Evolutionary conservation across 306 rosid species (phyloP).

Genomic region (Cyamopsis tetragonoloba): DNA sequence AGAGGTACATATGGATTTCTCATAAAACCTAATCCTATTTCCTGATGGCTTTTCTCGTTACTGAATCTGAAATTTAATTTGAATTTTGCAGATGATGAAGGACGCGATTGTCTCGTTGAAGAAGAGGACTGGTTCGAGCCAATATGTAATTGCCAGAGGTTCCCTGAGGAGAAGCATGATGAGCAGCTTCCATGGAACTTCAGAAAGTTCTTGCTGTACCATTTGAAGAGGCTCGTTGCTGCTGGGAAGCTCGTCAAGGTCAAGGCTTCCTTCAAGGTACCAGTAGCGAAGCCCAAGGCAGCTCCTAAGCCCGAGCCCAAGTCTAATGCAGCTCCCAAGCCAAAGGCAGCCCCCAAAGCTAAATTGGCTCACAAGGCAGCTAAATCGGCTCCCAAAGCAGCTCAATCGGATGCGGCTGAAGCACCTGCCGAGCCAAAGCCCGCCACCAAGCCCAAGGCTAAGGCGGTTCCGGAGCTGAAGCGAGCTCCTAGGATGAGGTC

Average conservation of each 20-base stretch:
- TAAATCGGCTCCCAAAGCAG: too few relatives aligned
- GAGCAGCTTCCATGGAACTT: conserved; percentile 62
- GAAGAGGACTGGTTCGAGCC: conserved; percentile 77
- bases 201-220: conserved; percentile 58
- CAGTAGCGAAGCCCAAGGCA: too few relatives aligned
- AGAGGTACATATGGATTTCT: conserved; percentile 53
- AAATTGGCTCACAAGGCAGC: too few relatives aligned
- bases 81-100: conserved; percentile 68
- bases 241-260: conserved; percentile 60
- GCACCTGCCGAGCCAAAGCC: too few relatives aligned
- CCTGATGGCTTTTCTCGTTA: not conserved
- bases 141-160: conserved; percentile 66
- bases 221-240: conserved; percentile 72
- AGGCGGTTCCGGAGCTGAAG: too few relatives aligned
- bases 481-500: too few relatives aligned
- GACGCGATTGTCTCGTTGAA: conserved; percentile 68
- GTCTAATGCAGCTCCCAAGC: too few relatives aligned
- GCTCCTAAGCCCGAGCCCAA: too few relatives aligned
- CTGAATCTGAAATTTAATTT: conserved; percentile 20
- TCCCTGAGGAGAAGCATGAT: conserved; percentile 70
- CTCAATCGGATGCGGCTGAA: too few relatives aligned
- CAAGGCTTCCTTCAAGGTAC: too few relatives aligned
- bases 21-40: not conserved
- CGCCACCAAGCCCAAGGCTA: too few relatives aligned
- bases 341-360: too few relatives aligned